Conservation (phyloP, 805 yeast species). For the Kuraishia hungarica region DNA sequence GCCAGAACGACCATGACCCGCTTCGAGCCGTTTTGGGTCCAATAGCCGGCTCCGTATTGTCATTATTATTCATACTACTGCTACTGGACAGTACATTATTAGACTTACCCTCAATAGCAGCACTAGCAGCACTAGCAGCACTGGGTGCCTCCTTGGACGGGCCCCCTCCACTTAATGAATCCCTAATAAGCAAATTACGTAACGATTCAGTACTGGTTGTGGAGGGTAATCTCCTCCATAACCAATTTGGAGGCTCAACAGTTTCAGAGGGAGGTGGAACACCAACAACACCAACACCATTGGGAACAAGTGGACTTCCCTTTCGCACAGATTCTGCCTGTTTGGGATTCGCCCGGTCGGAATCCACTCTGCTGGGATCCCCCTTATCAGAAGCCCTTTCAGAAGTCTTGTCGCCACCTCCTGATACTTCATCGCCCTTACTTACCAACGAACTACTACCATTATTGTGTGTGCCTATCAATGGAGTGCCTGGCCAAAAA, state of each 20-base stretch:
- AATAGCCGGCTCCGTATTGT: not conserved
- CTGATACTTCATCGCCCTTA: not conserved
- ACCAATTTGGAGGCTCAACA: not conserved
- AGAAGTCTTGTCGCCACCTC: not conserved
- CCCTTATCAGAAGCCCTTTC: no score
- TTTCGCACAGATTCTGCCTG: not conserved
- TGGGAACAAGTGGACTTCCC: not conserved
- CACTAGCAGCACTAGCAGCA: no score
- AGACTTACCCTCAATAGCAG: not conserved
- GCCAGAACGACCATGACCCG: conserved; percentile 6
- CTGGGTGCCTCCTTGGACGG: not conserved
- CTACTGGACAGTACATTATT: not conserved
- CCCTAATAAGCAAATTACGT: conserved; percentile 4
- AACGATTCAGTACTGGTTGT: conserved; percentile 5
- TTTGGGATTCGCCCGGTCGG: no score
- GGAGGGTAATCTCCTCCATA: not conserved
- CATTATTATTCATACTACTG: not conserved
- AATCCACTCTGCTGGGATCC: no score
- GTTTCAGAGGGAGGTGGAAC: not conserved
- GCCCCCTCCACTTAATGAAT: not conserved
- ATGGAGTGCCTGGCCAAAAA: conserved; percentile 11
- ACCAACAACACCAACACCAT: no score
- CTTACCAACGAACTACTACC: not conserved
- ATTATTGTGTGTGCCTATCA: not conserved
- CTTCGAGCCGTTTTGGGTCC: conserved; percentile 1